Percentiles rank a stretch among this genome's conserved stretches.
These are phyloP conservation scores for Ceratocystis colombiana DNA, from an alignment of 2,329 filamentous ascomycete genomes.

Conservation along the genomic window DNA sequence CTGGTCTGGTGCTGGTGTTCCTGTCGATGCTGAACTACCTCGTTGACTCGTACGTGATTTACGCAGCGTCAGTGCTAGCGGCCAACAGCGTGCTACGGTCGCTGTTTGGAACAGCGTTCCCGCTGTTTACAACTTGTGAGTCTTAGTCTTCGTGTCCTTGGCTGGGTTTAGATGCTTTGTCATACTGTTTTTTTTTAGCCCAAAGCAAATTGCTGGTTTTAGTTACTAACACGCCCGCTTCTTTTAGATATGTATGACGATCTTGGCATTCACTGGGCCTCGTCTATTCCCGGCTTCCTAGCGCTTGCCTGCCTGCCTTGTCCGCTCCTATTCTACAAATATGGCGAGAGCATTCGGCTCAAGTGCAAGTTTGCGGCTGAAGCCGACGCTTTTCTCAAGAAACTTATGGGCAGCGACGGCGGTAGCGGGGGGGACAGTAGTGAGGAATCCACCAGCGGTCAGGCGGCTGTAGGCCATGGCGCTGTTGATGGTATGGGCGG, in stretches of 20 bases:
- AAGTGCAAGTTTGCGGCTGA: constrained; percentile 61
- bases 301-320: constrained; percentile 61
- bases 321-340: constrained; percentile 66
- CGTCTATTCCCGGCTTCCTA: constrained; percentile 62
- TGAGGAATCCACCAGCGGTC: no score
- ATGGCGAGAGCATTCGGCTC: constrained; percentile 52
- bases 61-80: constrained; percentile 63
- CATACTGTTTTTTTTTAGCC: no score
- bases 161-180: no score
- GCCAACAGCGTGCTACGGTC: constrained; percentile 63
- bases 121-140: constrained; percentile 51
- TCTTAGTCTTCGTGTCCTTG: neutral
- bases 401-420: constrained; percentile 33
- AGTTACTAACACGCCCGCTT: neutral
- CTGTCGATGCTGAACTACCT: constrained; percentile 57
- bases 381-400: constrained; percentile 50
- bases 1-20: constrained; percentile 54
- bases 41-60: constrained; percentile 63
- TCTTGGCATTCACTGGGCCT: constrained; percentile 67
- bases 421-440: constrained; percentile 15
- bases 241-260: constrained; percentile 41
- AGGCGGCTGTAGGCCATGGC: neutral
- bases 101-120: constrained; percentile 61
- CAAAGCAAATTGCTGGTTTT: neutral
- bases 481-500: no score